Evolutionary conservation across 2,329 filamentous ascomycete genomes (phyloP).

Genomic region (Xylariomycetidae sp.): DNA sequence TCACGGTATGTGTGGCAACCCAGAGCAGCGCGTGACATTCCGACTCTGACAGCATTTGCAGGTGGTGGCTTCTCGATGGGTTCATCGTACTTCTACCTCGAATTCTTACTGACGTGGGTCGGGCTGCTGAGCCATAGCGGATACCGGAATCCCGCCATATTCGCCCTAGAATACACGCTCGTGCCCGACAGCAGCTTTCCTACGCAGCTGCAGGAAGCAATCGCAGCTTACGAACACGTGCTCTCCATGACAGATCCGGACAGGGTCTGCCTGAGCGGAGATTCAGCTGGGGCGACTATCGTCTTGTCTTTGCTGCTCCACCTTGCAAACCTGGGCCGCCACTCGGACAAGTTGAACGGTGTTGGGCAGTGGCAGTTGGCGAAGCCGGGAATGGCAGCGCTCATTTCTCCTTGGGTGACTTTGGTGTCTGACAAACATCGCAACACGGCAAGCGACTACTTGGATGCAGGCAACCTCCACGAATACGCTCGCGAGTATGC

Average conservation of each 20-base stretch:
- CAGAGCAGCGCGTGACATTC: not conserved
- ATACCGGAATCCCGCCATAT: conserved; percentile 72
- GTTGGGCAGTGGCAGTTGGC: conserved; percentile 28
- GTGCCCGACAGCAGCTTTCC: conserved; percentile 72
- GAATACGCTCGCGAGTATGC: conserved; percentile 68
- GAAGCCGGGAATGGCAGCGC: conserved; percentile 52
- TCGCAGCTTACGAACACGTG: conserved; percentile 67
- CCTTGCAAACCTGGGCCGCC: conserved; percentile 44
- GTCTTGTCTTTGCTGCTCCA: conserved; percentile 69
- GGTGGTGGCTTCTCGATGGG: conserved; percentile 83
- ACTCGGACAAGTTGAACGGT: conserved; percentile 23
- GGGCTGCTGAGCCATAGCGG: conserved; percentile 58
- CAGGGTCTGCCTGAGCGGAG: conserved; percentile 67
- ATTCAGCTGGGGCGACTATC: conserved; percentile 74
- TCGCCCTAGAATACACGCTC: conserved; percentile 75
- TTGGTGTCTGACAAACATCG: conserved; percentile 64
- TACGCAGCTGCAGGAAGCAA: conserved; percentile 64
- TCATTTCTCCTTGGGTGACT: conserved; percentile 79
- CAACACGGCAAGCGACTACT: conserved; percentile 70
- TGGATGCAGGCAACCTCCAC: conserved; percentile 62
- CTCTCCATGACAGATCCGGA: conserved; percentile 54
- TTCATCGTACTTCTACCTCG: conserved; percentile 76
- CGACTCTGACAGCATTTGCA: conserved; percentile 27
- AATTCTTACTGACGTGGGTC: conserved; percentile 73
- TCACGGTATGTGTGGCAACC: conserved; percentile 55